Evolutionary conservation across 108 stramenopile species (phyloP).

Genomic region (Cylindrotheca closterium): DNA sequence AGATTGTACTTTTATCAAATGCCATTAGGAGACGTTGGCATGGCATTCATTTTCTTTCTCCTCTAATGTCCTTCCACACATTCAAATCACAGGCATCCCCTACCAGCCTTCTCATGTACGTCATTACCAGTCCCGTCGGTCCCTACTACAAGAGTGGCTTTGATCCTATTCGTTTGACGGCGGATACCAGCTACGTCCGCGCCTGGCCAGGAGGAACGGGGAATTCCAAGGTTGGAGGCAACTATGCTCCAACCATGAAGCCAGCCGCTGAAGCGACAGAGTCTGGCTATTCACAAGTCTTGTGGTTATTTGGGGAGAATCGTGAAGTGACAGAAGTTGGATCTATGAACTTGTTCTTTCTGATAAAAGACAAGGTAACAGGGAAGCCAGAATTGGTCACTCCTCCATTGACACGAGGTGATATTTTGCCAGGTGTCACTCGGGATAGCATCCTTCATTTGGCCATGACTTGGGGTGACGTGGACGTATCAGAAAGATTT

Average conservation of each 20-base stretch:
- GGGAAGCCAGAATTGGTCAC: slow-evolving; percentile 83
- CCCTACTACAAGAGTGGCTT: slow-evolving; percentile 95
- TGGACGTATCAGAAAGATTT: slow-evolving; percentile 72
- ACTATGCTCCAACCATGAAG: slow-evolving; percentile 95
- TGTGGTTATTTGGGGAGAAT: slow-evolving; percentile 93
- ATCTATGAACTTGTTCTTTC: slow-evolving; percentile 97
- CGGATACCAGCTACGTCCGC: slow-evolving; percentile 84
- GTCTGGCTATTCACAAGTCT: slow-evolving; percentile 85
- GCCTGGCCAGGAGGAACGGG: slow-evolving; percentile 98
- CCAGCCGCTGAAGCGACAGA: slow-evolving; percentile 71
- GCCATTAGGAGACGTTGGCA: neutral
- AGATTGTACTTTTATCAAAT: too few relatives aligned
- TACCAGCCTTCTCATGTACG: slow-evolving; percentile 66
- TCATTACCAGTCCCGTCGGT: slow-evolving; percentile 89
- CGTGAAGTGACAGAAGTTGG: slow-evolving; percentile 94
- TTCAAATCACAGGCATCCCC: slow-evolving; percentile 36
- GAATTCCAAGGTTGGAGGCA: slow-evolving; percentile 89
- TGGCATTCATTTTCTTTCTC: neutral
- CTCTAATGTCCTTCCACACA: neutral
- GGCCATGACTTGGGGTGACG: slow-evolving; percentile 71
- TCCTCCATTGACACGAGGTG: slow-evolving; percentile 87
- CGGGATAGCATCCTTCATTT: slow-evolving; percentile 83
- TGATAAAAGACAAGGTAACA: slow-evolving; percentile 60
- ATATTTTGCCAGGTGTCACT: slow-evolving; percentile 96
- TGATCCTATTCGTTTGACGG: slow-evolving; percentile 84